Percentiles rank a stretch among this genome's conserved stretches.
Evolutionary conservation across 164 flowering plant species (phyloP).

Genomic region (Macadamia integrifolia): DNA sequence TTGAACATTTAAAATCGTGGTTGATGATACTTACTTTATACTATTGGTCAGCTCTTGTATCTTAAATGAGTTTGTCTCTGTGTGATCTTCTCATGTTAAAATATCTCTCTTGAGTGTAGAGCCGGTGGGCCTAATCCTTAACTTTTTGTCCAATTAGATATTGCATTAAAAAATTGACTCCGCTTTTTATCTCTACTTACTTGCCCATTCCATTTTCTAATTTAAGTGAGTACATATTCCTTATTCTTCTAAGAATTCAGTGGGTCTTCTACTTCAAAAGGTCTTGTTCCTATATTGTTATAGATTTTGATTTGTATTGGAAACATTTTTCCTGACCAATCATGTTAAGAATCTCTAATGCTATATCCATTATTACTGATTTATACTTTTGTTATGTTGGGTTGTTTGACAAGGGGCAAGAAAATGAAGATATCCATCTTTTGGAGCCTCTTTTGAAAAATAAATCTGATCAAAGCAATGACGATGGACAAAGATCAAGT

Average conservation of each 20-base stretch:
- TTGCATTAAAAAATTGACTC: slow-evolving; percentile 19
- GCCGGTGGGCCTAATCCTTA: slow-evolving; percentile 23
- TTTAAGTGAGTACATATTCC: slow-evolving; percentile 33
- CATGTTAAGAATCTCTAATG: slow-evolving; percentile 37
- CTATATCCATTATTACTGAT: slow-evolving; percentile 35
- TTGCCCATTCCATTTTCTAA: slow-evolving; percentile 24
- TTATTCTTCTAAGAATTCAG: slow-evolving; percentile 46
- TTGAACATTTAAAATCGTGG: too few relatives aligned
- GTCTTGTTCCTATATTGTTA: slow-evolving; percentile 41
- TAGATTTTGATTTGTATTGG: slow-evolving; percentile 31
- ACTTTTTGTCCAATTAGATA: slow-evolving; percentile 15
- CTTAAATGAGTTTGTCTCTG: too few relatives aligned
- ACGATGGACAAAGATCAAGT: slow-evolving; percentile 17
- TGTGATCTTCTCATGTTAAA: too few relatives aligned
- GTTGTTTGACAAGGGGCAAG: slow-evolving; percentile 24
- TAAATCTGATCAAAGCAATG: slow-evolving; percentile 9
- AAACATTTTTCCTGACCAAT: slow-evolving; percentile 13
- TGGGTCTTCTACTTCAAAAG: slow-evolving; percentile 38
- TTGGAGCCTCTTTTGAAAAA: too few relatives aligned
- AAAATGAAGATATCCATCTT: slow-evolving; percentile 8
- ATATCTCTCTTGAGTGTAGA: slow-evolving; percentile 17
- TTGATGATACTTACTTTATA: too few relatives aligned
- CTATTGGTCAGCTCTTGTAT: too few relatives aligned
- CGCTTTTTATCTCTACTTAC: slow-evolving; percentile 26
- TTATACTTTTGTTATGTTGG: slow-evolving; percentile 46